Evolutionary conservation across 1,284 basidiomycete species (phyloP).

Genomic region (Ustilago hordei): DNA sequence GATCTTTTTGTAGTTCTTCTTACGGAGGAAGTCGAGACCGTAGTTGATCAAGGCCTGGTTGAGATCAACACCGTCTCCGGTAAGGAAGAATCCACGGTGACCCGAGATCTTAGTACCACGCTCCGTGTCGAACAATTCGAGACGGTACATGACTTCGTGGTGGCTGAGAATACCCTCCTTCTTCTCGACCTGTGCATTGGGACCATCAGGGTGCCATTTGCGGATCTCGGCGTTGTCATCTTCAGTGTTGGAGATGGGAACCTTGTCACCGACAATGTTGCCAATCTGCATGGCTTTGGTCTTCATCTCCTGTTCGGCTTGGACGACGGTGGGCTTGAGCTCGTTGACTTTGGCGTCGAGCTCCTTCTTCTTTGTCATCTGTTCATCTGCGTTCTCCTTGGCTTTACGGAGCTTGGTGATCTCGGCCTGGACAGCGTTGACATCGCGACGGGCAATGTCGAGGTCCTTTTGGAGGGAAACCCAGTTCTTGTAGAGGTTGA

Average conservation of each 20-base stretch:
- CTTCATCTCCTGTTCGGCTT: slow-evolving; percentile 82
- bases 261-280: slow-evolving; percentile 89
- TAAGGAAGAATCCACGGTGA: slow-evolving; percentile 96
- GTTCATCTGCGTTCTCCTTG: slow-evolving; percentile 89
- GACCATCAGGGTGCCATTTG: slow-evolving; percentile 88
- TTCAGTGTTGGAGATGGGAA: slow-evolving; percentile 89
- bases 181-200: slow-evolving; percentile 74
- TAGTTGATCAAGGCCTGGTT: slow-evolving; percentile 97
- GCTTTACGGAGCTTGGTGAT: slow-evolving; percentile 93
- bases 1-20: slow-evolving; percentile 88
- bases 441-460: slow-evolving; percentile 81
- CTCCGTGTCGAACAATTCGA: slow-evolving; percentile 96
- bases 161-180: slow-evolving; percentile 85
- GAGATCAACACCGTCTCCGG: slow-evolving; percentile 93
- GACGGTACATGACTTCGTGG: slow-evolving; percentile 91
- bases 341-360: slow-evolving; percentile 83
- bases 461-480: slow-evolving; percentile 87
- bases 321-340: slow-evolving; percentile 74
- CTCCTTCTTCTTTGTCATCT: slow-evolving; percentile 81
- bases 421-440: slow-evolving; percentile 91
- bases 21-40: slow-evolving; percentile 90
- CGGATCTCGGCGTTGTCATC: slow-evolving; percentile 88
- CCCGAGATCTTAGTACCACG: slow-evolving; percentile 89
- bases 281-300: slow-evolving; percentile 85
- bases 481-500: slow-evolving; percentile 92